Evolutionary conservation across 129 eudicot genomes (phyloP).

Genomic region (Apium graveolens): DNA sequence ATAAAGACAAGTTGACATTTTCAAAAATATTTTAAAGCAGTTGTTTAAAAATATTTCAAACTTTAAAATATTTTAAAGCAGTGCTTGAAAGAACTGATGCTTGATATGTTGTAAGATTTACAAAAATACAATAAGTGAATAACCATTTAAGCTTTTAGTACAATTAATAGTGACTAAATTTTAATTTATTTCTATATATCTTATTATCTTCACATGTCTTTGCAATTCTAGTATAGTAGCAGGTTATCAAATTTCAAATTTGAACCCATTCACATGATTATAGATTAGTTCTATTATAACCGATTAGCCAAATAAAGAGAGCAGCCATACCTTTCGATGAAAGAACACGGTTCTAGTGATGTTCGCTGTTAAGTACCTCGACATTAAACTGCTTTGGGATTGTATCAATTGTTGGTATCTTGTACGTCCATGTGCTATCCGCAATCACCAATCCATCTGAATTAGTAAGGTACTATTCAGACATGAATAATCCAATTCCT

Average conservation of each 20-base stretch:
- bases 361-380: constrained; percentile 71
- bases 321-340: constrained; percentile 73
- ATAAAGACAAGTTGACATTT: not conserved
- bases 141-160: not conserved
- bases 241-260: not conserved
- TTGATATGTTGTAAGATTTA: no score
- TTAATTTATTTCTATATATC: not conserved
- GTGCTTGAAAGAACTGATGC: no score
- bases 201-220: no score
- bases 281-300: not conserved
- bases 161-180: not conserved
- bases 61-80: no score
- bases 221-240: not conserved
- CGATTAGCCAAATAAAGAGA: not conserved
- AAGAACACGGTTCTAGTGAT: constrained; percentile 70
- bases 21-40: no score
- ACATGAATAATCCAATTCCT: constrained; percentile 96
- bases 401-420: constrained; percentile 89
- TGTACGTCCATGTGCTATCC: constrained; percentile 93
- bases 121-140: no score
- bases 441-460: constrained; percentile 60
- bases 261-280: not conserved
- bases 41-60: no score
- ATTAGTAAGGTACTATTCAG: constrained; percentile 63
- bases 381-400: constrained; percentile 73